Base-by-base conservation (phyloP, 805 yeast species). In the Priceomyces fermenticarens region DNA sequence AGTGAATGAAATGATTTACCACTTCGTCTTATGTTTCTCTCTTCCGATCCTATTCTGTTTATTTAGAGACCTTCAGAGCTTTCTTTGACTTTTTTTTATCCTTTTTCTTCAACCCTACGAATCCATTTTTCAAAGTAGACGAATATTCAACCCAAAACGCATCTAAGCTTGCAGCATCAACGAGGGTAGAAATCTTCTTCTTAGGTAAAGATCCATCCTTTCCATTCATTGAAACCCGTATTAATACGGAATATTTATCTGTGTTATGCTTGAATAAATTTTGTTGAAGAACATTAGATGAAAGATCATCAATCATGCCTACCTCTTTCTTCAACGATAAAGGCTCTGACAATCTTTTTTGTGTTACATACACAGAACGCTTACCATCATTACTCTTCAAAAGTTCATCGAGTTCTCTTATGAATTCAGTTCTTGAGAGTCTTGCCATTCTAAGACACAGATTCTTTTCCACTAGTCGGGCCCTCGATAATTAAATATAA, bases 101-200 rank as follows among this genome's bases (percentile, higher is more conserved):
- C 68, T 87, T 88, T 76, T 84, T 87, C 57, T 80, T 77, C 60
- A 90, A 72, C 1, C 96, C 96, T 3, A 67, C 67, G 60, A 86
- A 79, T 3, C 93, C 90, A 15, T 70, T 57, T 57, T 87, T 89
- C 41, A 89, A 70, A 0, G 77, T 77, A 32, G 78, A 80, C 1
- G 87, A 65, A 62, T 89, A 90, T 17, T 80, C 81, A 32, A 62
- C 59, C 97, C 97, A 90, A 59, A 90, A 90, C 44, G 67, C 59
- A 47, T 82, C 87, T 48, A 90, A 67, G 3, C 75, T 63, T 1
- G 70, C 75, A 0, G 81, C 67, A 20, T 76, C 75, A 5, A 90
- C 89, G 10, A 83, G 77, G 0, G 97, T 89, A 20, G 89, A 79
- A 26, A 83, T 58, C 54, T 86, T 86, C n/a, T 61, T 54, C 51